phyloP scores from a whole-genome alignment of 2,329 filamentous ascomycete species.

The Cladosporium austrohemisphaericum region DNA sequence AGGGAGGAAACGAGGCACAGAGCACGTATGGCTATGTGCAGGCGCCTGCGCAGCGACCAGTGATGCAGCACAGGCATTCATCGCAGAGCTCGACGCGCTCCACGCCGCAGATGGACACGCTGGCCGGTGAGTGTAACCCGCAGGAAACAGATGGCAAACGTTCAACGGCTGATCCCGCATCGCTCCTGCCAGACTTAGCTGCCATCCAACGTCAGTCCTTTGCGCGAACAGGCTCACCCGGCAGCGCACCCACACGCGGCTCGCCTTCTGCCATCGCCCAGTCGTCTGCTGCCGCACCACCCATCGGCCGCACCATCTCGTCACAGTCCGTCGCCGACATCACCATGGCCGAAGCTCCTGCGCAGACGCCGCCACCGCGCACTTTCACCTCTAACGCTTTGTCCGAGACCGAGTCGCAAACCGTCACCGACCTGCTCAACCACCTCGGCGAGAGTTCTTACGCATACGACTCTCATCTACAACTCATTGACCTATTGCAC shows the following conservation, averaged over 20 bases:
- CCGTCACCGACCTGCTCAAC: slow-evolving; percentile 42
- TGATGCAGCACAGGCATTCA: slow-evolving; percentile 35
- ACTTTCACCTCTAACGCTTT: slow-evolving; percentile 42
- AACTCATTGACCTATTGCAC: slow-evolving; percentile 47
- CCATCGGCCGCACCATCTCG: slow-evolving; percentile 38
- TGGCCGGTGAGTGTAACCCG: slow-evolving; percentile 39
- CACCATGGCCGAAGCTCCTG: slow-evolving; percentile 45
- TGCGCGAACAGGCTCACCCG: slow-evolving; percentile 33
- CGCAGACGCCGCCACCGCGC: slow-evolving; percentile 40
- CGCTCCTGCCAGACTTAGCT: slow-evolving; percentile 39
- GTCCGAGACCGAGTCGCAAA: slow-evolving; percentile 41
- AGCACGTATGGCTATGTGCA: slow-evolving; percentile 6
- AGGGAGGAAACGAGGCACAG: slow-evolving; percentile 1
- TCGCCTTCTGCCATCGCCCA: slow-evolving; percentile 25
- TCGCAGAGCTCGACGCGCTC: slow-evolving; percentile 27
- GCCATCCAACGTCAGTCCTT: slow-evolving; percentile 43
- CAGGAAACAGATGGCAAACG: neutral
- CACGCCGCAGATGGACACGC: slow-evolving; percentile 46
- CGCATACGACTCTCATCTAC: slow-evolving; percentile 47
- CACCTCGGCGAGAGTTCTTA: slow-evolving; percentile 46
- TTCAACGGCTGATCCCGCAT: slow-evolving; percentile 18
- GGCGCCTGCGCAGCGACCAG: slow-evolving; percentile 20
- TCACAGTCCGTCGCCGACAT: slow-evolving; percentile 44
- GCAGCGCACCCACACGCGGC: slow-evolving; percentile 28
- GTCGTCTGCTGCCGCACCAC: slow-evolving; percentile 20